Base-by-base conservation (phyloP, 805 yeast species). In the Candida alai region DNA sequence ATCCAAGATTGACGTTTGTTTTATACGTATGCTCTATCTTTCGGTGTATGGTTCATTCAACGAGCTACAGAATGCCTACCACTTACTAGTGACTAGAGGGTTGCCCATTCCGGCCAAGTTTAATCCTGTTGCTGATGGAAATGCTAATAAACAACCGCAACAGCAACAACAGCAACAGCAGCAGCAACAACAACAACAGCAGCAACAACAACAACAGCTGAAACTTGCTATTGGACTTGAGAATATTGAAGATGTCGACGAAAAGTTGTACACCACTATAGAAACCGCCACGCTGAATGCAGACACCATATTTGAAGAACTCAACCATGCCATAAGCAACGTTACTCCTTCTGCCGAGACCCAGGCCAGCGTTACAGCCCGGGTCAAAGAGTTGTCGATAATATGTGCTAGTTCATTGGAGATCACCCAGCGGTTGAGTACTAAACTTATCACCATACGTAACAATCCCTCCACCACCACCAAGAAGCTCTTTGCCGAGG, bases 381-480 rank as follows among this genome's bases (percentile, higher is more conserved):
- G 80, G 45, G 82, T 87, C 20, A 79, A 80, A 45, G 96, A 87
- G 31, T 65, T 89, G 31, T 81, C 94, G 0, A 70, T 68, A 29
- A 82, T 85, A 9, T 87, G 95, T 52, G 75, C 84, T 36, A 65
- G 77, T 13, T 84, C 95, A 1, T 80, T 84, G 73, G 95, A 86
- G n/a, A 73, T 83, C 26, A 84, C 95, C 7, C 78, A 80, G 43
- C 62, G 79, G 38, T 68, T 86, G 31, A 74, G 74, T 39, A 62
- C 62, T 10, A 73, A 78, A 34, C 62, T 89, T 32, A 61, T 66
- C 9, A 60, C 71, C 2, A 68, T 78, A 20, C 55, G 77, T 21
- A 58, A 68, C 12, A 76, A 69, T 26, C 65, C 74, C 6, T 69
- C 71, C 5, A 48, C 54, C 4, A 49, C 58, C 6, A 82, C 80